Evolutionary conservation across 148 eudicot species (phyloP).

Genomic region (Diospyros kaki): DNA sequence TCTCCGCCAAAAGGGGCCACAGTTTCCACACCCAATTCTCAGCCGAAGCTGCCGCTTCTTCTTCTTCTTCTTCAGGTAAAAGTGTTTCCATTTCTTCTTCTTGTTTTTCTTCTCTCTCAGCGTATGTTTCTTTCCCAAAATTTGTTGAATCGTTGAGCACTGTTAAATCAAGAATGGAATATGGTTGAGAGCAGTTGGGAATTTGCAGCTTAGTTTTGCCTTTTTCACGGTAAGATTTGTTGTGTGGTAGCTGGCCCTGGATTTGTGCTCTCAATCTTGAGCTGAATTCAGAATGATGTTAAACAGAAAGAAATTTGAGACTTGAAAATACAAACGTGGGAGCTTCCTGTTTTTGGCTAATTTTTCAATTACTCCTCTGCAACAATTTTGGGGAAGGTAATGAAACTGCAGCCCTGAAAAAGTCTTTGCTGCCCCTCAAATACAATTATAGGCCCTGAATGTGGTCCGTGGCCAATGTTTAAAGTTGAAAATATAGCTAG

Average conservation of each 20-base stretch:
- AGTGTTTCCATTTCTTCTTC: background rate
- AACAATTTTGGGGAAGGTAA: background rate
- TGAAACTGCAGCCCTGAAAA: background rate
- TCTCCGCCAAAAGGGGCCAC: constrained; percentile 26
- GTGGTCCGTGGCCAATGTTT: no score
- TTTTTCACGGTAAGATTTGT: background rate
- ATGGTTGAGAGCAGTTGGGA: constrained; percentile 2
- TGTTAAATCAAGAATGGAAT: background rate
- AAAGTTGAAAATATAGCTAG: background rate
- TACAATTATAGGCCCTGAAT: background rate
- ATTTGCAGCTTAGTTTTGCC: constrained; percentile 10
- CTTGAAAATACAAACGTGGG: background rate
- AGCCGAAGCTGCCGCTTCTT: constrained; percentile 50
- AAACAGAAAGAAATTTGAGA: no score
- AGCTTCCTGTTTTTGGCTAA: background rate
- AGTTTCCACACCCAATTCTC: constrained; percentile 26
- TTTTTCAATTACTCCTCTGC: background rate
- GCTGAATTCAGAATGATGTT: background rate
- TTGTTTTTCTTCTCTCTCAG: background rate
- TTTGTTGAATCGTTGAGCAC: background rate
- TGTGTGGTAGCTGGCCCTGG: background rate
- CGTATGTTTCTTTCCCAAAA: background rate
- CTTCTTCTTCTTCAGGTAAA: constrained; percentile 61
- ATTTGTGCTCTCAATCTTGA: background rate
- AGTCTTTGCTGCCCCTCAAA: background rate